Conservation (phyloP, 179 eudicot species). For the Camellia oleifera region DNA sequence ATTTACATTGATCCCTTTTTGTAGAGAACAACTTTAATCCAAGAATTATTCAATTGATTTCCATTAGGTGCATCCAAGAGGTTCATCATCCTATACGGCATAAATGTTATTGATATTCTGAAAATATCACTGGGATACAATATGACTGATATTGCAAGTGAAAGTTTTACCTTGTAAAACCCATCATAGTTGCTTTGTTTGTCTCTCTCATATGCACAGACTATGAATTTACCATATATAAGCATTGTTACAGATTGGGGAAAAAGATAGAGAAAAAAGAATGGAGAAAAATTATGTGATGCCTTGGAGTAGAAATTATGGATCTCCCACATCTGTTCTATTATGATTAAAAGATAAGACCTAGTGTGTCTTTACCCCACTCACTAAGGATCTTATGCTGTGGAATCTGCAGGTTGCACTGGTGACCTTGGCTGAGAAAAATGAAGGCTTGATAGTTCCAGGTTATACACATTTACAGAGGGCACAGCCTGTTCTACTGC, state of each 20-base stretch:
- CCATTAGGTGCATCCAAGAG: not conserved
- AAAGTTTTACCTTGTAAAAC: slow-evolving; percentile 2
- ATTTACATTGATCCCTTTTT: not conserved
- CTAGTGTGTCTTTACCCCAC: not conserved
- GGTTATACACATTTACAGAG: slow-evolving; percentile 98
- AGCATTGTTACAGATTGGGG: not conserved
- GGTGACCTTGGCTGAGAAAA: slow-evolving; percentile 70
- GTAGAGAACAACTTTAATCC: not conserved
- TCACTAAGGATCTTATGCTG: slow-evolving; percentile 3
- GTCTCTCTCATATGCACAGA: not conserved
- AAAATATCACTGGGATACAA: not conserved
- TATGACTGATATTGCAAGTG: not conserved
- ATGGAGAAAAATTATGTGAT: not conserved
- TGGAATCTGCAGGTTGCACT: slow-evolving; percentile 57
- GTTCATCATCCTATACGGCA: not conserved
- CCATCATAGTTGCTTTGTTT: not conserved
- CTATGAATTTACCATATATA: not conserved
- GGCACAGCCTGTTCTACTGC: slow-evolving; percentile 92
- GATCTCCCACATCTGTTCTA: not conserved
- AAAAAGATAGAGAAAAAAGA: not conserved
- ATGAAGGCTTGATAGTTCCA: slow-evolving; percentile 87
- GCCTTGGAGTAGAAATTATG: not conserved
- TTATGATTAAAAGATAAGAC: not conserved
- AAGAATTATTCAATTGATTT: not conserved
- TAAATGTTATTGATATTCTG: not conserved